phyloP scores from a whole-genome alignment of 2,329 filamentous ascomycete genomes.

The Tolypocladium guangdongense region DNA sequence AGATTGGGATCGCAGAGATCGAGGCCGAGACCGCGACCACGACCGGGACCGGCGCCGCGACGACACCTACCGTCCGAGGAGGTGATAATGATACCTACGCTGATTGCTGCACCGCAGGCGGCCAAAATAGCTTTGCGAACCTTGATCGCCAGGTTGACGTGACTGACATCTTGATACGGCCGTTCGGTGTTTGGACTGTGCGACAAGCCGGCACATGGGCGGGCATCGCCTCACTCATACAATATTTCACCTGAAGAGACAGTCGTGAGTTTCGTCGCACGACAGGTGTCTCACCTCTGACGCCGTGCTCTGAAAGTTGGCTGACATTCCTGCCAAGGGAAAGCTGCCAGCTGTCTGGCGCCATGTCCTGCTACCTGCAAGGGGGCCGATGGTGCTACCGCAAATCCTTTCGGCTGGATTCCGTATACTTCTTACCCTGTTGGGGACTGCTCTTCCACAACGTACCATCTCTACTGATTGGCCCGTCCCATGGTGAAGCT shows the following conservation, averaged over 20 bases:
- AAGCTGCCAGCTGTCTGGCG: conserved; percentile 1
- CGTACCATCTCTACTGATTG: neutral
- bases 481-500: neutral
- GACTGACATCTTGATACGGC: neutral
- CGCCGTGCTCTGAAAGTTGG: neutral
- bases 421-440: neutral
- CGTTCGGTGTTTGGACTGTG: neutral
- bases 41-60: conserved; percentile 11
- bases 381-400: neutral
- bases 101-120: neutral
- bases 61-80: conserved; percentile 3
- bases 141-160: neutral
- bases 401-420: neutral
- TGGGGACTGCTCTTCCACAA: neutral
- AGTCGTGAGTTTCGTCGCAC: neutral
- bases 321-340: neutral
- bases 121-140: neutral
- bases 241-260: neutral
- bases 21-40: conserved; percentile 18
- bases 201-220: neutral
- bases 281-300: conserved; percentile 1
- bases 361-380: neutral
- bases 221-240: neutral
- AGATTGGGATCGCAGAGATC: conserved; percentile 6
- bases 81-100: neutral